Percentiles rank a stretch among this genome's conserved stretches.
These are phyloP conservation scores for Puccinia brachypodii DNA, from an alignment of 1,284 basidiomycete species.

Conservation along the genomic window DNA sequence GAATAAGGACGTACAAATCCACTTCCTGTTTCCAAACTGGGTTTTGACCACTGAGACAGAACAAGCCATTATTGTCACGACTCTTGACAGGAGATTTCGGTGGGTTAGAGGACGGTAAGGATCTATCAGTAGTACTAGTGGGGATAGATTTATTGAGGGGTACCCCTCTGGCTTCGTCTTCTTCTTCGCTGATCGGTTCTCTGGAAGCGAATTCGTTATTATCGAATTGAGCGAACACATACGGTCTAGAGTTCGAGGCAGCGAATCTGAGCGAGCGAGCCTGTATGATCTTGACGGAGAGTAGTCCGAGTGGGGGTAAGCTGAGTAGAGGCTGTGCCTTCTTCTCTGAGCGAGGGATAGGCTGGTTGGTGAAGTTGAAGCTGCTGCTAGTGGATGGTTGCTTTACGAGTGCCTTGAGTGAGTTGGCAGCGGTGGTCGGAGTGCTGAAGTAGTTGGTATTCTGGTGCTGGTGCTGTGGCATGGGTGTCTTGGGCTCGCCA, in stretches of 20 bases:
- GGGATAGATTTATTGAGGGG: not conserved
- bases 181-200: slow-evolving; percentile 75
- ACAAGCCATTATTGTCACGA: slow-evolving; percentile 7
- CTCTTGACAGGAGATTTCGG: not conserved
- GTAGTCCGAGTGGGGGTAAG: slow-evolving; percentile 66
- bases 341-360: slow-evolving; percentile 16
- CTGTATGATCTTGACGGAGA: slow-evolving; percentile 92
- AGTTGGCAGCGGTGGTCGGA: not conserved
- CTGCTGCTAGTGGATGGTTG: not conserved
- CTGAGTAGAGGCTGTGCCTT: not conserved
- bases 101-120: not conserved
- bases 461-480: not conserved
- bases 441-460: slow-evolving; percentile 1
- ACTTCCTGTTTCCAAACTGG: slow-evolving; percentile 99
- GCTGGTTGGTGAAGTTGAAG: slow-evolving; percentile 4
- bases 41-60: slow-evolving; percentile 65
- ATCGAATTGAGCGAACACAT: slow-evolving; percentile 97
- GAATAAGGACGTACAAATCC: slow-evolving; percentile 63
- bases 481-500: slow-evolving; percentile 16
- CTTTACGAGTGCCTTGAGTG: slow-evolving; percentile 30
- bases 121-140: not conserved
- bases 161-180: slow-evolving; percentile 59
- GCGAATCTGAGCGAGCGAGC: slow-evolving; percentile 69
- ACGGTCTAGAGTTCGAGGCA: slow-evolving; percentile 67
- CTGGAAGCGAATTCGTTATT: slow-evolving; percentile 97